Evolutionary conservation across 345 rosid genomes (phyloP).

Genomic region (Murraya koenigii): DNA sequence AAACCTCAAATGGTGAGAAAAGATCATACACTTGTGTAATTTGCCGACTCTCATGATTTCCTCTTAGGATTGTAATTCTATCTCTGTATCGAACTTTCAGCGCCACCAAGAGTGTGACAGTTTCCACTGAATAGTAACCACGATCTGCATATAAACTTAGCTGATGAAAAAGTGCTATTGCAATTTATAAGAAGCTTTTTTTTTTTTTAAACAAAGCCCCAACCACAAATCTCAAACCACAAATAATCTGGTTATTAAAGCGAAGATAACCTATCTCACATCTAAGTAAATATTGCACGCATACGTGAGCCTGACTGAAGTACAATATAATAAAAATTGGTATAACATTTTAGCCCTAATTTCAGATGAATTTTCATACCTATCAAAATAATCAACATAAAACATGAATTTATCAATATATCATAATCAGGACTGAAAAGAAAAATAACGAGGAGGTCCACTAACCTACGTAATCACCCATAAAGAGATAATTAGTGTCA

Average conservation of each 20-base stretch:
- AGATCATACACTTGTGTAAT: constrained; percentile 97
- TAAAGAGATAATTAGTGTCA: constrained; percentile 94
- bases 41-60: constrained; percentile 99
- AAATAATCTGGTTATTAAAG: neutral
- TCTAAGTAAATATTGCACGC: neutral
- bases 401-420: neutral
- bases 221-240: neutral
- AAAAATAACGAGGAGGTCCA: neutral
- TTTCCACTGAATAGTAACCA: constrained; percentile 98
- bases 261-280: neutral
- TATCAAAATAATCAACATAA: neutral
- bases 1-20: constrained; percentile 2
- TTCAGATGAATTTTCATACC: neutral
- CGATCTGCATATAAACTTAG: constrained; percentile 67
- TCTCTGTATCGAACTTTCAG: constrained; percentile 95
- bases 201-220: neutral
- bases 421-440: neutral
- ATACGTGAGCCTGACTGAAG: neutral
- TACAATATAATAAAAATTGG: neutral
- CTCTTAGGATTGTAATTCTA: constrained; percentile 91
- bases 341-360: neutral
- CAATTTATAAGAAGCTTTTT: neutral
- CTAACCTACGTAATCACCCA: constrained; percentile 99
- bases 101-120: constrained; percentile 94
- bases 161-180: constrained; percentile 9